These are phyloP conservation scores for Alisma plantagoaquatica DNA, from an alignment of 106 monocot genomes.

Conservation along the genomic window DNA sequence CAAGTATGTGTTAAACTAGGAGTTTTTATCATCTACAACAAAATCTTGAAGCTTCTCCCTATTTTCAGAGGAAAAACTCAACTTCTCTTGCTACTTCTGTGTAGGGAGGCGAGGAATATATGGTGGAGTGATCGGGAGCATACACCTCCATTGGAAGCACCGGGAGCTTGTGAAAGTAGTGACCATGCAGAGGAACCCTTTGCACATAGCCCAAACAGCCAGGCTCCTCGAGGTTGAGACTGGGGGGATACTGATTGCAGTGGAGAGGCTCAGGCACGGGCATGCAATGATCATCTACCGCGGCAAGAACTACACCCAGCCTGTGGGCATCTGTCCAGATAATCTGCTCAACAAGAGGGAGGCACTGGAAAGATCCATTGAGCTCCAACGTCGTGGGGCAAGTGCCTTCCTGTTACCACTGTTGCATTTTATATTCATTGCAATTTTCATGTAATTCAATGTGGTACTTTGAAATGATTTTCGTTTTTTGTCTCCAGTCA, in stretches of 20 bases:
- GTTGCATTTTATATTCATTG: background rate
- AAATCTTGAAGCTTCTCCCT: background rate
- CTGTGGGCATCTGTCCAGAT: constrained; percentile 28
- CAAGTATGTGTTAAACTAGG: no score
- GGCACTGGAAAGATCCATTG: constrained; percentile 62
- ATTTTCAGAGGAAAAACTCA: background rate
- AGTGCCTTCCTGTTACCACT: background rate
- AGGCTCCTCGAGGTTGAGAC: constrained; percentile 68
- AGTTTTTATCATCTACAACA: no score
- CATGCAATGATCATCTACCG: constrained; percentile 83
- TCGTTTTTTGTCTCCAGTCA: constrained; percentile 39
- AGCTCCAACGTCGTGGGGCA: constrained; percentile 88
- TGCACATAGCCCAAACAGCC: constrained; percentile 43
- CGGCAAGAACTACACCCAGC: constrained; percentile 65
- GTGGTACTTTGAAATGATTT: background rate
- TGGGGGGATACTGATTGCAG: constrained; percentile 53
- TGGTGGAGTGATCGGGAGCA: constrained; percentile 68
- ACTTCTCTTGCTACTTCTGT: background rate
- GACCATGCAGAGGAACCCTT: constrained; percentile 42
- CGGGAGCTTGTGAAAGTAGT: constrained; percentile 86
- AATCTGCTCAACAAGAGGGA: constrained; percentile 69
- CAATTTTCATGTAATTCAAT: background rate
- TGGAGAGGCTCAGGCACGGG: constrained; percentile 55
- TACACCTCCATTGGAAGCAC: constrained; percentile 94
- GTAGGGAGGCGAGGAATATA: constrained; percentile 92